Evolutionary conservation across 2,329 filamentous ascomycete species (phyloP).

Genomic region (Emericellopsis atlantica): DNA sequence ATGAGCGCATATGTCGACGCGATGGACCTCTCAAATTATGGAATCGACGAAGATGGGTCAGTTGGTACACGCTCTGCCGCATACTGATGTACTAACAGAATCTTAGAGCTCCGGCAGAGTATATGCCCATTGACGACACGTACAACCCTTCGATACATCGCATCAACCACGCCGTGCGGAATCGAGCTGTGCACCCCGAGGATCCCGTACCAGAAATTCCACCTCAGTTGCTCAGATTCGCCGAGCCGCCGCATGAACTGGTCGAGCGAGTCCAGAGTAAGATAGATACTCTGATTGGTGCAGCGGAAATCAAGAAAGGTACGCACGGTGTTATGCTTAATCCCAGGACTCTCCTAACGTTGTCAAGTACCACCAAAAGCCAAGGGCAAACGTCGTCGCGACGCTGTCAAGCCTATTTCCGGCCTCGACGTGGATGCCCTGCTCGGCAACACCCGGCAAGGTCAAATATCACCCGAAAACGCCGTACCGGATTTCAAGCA

Average conservation of each 20-base stretch:
- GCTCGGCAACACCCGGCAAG: constrained; percentile 42
- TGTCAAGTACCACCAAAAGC: constrained; percentile 60
- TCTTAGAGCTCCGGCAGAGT: constrained; percentile 43
- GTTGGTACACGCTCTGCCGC: constrained; percentile 8
- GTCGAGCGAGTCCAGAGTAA: constrained; percentile 39
- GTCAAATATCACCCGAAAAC: constrained; percentile 48
- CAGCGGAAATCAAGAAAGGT: constrained; percentile 77
- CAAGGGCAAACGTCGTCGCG: constrained; percentile 58
- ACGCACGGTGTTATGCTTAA: constrained; percentile 5
- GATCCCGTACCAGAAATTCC: constrained; percentile 49
- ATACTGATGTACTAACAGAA: neutral
- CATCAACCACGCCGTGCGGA: constrained; percentile 73
- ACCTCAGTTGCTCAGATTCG: constrained; percentile 58
- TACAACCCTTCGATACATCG: constrained; percentile 82
- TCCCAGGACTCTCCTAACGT: constrained; percentile 2
- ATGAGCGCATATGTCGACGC: constrained; percentile 89
- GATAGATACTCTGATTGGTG: constrained; percentile 53
- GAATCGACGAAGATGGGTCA: constrained; percentile 63
- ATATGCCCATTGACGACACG: constrained; percentile 65
- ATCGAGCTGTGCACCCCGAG: constrained; percentile 64
- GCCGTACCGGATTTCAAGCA: constrained; percentile 87
- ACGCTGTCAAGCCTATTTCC: constrained; percentile 71
- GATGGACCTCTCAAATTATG: constrained; percentile 73
- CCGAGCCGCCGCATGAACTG: constrained; percentile 57
- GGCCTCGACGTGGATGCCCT: constrained; percentile 79